Evolutionary conservation across 495 filamentous ascomycete species (phyloP), one percentile per base, ranked within the genome.

Genomic region (Ascodesmis nigricans): DNA sequence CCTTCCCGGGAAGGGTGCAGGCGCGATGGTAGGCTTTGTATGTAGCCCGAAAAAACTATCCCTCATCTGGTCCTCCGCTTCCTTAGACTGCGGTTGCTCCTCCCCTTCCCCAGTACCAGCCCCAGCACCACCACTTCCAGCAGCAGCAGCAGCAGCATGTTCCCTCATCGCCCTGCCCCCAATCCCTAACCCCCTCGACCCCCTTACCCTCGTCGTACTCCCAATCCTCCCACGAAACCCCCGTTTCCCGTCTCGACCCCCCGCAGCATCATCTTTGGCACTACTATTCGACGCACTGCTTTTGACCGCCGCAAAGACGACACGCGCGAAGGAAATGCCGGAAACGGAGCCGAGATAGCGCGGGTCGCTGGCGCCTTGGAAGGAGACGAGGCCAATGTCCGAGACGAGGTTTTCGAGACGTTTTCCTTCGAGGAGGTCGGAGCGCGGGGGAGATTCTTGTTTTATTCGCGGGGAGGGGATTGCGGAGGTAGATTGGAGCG

Each of bases 41-140:
- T 91, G 81, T 28, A 95, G 55, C 11, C 84, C 84, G 47, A 95
- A 95, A 59, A 91, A 91, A 0, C 78, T 84, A 55, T 93, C 84
- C 24, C 84, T 69, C 77, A 90, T 90, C 13, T 71, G 75, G 19
- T 75, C 76, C 7, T 69, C 71, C 11, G 48, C 49, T 18, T 51
- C 43, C n/a, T 11, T 17, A n/a, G n/a, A n/a, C n/a, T n/a, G n/a
- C n/a, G n/a, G n/a, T n/a, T 31, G 14, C 14, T 41, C 31, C 7
- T 35, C 20, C 9, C 15, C 24, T 16, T 34, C 31, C 9, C 29
- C 15, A 3, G 29, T 3, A 31, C 15, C 15, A 31, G 3, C 19
- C 9, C 2, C 19, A 22, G 20, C 31, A n/a, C n/a, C n/a, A n/a
- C n/a, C n/a, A n/a, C n/a, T n/a, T n/a, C n/a, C n/a, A 21, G 43